These are phyloP conservation scores for Cladorrhinum samala DNA, from an alignment of 495 filamentous ascomycete genomes.

Conservation along the genomic window DNA sequence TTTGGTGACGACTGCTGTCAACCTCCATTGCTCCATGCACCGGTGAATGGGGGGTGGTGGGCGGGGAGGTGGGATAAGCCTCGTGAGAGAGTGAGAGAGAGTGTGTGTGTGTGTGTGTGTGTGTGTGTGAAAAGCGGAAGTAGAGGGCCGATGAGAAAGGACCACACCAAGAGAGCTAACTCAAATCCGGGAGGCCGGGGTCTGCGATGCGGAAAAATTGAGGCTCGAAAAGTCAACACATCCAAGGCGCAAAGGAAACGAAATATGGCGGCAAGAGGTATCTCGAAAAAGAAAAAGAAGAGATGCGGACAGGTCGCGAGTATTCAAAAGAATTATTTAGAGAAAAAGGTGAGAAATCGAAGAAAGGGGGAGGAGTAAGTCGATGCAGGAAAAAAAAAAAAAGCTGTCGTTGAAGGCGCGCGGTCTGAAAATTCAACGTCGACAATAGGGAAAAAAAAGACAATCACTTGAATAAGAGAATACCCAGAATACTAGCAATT, in stretches of 20 bases:
- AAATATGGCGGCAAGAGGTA: background rate
- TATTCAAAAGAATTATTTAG: background rate
- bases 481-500: background rate
- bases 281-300: background rate
- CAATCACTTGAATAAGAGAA: background rate
- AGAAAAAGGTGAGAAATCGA: too few relatives aligned
- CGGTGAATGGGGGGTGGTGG: background rate
- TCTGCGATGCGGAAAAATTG: background rate
- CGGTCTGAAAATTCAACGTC: background rate
- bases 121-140: background rate
- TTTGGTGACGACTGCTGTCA: background rate
- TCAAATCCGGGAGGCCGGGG: constrained; percentile 3
- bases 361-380: background rate
- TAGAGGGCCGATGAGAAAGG: background rate
- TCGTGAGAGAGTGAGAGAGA: background rate
- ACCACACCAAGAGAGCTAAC: background rate
- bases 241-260: background rate
- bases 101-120: background rate
- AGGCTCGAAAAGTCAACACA: background rate
- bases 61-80: background rate
- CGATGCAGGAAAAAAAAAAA: background rate
- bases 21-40: constrained; percentile 3
- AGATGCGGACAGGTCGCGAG: background rate
- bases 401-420: background rate
- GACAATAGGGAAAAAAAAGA: background rate